phyloP scores from a whole-genome alignment of 2,329 filamentous ascomycete genomes.

The Aspergillus novofumigatus region DNA sequence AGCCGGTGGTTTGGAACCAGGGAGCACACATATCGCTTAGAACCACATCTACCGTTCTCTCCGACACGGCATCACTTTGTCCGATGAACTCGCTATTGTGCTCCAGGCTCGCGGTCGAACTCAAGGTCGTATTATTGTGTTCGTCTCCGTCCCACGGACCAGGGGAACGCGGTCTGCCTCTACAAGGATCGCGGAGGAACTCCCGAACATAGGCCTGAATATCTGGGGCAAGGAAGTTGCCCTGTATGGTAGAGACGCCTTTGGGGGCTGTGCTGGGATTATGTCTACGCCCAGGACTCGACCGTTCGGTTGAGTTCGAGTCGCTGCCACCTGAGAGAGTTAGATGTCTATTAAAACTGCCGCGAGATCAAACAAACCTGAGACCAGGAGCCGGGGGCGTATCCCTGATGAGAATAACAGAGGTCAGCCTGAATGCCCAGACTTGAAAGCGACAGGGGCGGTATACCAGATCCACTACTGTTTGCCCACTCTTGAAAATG shows the following conservation, averaged over 20 bases:
- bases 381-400: slow-evolving; percentile 58
- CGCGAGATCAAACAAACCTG: slow-evolving; percentile 37
- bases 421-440: background rate
- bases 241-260: slow-evolving; percentile 92
- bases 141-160: slow-evolving; percentile 2
- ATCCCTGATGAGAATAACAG: slow-evolving; percentile 29
- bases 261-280: slow-evolving; percentile 87
- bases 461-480: slow-evolving; percentile 78
- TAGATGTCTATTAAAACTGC: slow-evolving; percentile 1
- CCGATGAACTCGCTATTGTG: background rate
- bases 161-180: slow-evolving; percentile 49
- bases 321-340: slow-evolving; percentile 65
- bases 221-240: slow-evolving; percentile 74
- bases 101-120: background rate
- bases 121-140: background rate
- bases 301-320: slow-evolving; percentile 70
- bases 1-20: slow-evolving; percentile 77
- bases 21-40: slow-evolving; percentile 99
- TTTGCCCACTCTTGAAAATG: slow-evolving; percentile 75
- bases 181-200: slow-evolving; percentile 64
- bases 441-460: background rate
- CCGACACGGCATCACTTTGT: slow-evolving; percentile 31
- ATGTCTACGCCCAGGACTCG: slow-evolving; percentile 89
- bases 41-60: slow-evolving; percentile 78
- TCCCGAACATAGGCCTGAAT: slow-evolving; percentile 74